These are phyloP conservation scores for Pleurotus sapidus DNA, from an alignment of 768 basidiomycete genomes.

Conservation along the genomic window DNA sequence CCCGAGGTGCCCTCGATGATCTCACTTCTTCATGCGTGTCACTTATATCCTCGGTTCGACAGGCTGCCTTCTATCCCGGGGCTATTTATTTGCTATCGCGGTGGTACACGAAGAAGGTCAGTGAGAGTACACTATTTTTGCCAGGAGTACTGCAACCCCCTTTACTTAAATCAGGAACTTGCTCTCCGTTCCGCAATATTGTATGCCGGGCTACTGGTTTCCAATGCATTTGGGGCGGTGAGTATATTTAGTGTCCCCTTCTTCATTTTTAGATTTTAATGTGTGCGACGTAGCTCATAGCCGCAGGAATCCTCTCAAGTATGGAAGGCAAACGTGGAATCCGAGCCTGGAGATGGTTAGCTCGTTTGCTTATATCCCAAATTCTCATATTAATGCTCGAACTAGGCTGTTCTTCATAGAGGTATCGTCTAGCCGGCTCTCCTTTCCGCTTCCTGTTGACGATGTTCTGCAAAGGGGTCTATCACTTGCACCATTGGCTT, in stretches of 20 bases:
- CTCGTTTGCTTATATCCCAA: not conserved
- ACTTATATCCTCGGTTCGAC: not conserved
- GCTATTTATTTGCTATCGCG: slow-evolving; percentile 43
- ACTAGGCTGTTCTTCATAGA: slow-evolving; percentile 70
- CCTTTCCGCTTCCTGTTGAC: not conserved
- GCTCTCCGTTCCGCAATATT: slow-evolving; percentile 61
- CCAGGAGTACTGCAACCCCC: not conserved
- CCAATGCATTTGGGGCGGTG: slow-evolving; percentile 67
- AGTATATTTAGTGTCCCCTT: slow-evolving; percentile 15
- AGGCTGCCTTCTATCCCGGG: slow-evolving; percentile 68
- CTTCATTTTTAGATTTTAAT: not conserved
- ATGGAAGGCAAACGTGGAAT: slow-evolving; percentile 71
- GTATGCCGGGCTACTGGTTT: slow-evolving; percentile 56
- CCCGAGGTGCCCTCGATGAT: slow-evolving; percentile 40
- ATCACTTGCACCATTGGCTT: slow-evolving; percentile 62
- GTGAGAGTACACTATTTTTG: not conserved
- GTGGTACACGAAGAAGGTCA: slow-evolving; percentile 58
- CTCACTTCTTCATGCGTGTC: not conserved
- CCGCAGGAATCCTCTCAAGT: slow-evolving; percentile 66
- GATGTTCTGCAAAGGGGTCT: slow-evolving; percentile 40
- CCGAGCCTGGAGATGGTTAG: slow-evolving; percentile 68
- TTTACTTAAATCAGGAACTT: slow-evolving; percentile 43
- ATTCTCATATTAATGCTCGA: not conserved
- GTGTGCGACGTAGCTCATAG: slow-evolving; percentile 46
- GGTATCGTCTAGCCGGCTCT: slow-evolving; percentile 24